A percentile compares a stretch with the other conserved stretches of the same genome.
Conservation (phyloP, 768 basidiomycete species). For the Auriculariales sp. region DNA sequence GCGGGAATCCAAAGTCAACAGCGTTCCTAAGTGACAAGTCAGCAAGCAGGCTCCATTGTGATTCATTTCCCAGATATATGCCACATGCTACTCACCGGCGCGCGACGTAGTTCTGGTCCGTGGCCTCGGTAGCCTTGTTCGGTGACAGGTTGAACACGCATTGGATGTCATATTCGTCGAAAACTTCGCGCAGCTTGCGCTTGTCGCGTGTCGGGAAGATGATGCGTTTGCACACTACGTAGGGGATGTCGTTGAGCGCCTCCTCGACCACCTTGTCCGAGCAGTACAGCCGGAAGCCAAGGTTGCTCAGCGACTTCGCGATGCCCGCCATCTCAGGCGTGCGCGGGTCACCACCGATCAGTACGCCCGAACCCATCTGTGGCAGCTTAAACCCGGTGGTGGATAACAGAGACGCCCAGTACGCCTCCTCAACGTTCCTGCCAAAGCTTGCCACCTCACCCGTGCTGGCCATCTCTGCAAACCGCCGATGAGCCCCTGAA, state of each 20-base stretch:
- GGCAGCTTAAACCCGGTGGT: constrained; percentile 95
- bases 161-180: constrained; percentile 88
- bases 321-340: constrained; percentile 79
- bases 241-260: constrained; percentile 62
- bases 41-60: not conserved
- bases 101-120: constrained; percentile 95
- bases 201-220: constrained; percentile 96
- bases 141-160: constrained; percentile 88
- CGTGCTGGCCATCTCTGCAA: constrained; percentile 89
- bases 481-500: not conserved
- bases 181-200: constrained; percentile 84
- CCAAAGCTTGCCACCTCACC: constrained; percentile 97
- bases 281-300: constrained; percentile 94
- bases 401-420: constrained; percentile 88
- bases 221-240: constrained; percentile 74
- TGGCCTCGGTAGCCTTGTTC: constrained; percentile 53
- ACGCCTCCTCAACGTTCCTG: constrained; percentile 84
- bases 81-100: constrained; percentile 41
- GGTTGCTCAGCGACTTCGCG: constrained; percentile 62
- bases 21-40: constrained; percentile 46
- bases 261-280: constrained; percentile 68
- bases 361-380: constrained; percentile 65
- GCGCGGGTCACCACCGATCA: constrained; percentile 81
- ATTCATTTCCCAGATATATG: not conserved
- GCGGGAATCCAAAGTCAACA: constrained; percentile 86